Percentiles rank a stretch among this genome's conserved stretches.
These are phyloP conservation scores for Mortierella sp. DNA, from an alignment of 371 early-diverging fungal species.

Conservation along the genomic window DNA sequence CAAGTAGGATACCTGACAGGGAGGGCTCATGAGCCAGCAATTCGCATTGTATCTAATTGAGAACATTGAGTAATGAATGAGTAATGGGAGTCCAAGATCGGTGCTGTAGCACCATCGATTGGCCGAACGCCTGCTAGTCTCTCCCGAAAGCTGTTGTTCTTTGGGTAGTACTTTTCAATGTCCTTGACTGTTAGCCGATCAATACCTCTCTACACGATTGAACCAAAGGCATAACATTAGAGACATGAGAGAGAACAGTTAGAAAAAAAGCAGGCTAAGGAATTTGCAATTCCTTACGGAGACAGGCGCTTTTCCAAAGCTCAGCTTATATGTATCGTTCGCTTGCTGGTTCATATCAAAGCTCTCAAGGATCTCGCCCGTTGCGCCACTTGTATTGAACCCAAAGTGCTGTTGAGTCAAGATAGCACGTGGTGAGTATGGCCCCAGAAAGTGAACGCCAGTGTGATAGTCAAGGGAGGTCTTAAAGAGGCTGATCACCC, in stretches of 20 bases:
- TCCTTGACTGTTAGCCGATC: constrained; percentile 67
- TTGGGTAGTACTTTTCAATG: constrained; percentile 59
- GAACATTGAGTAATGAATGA: not conserved
- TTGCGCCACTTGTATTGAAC: constrained; percentile 62
- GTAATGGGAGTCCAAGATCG: not conserved
- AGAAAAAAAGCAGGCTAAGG: not conserved
- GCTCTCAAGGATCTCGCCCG: constrained; percentile 63
- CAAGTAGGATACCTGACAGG: constrained; percentile 72
- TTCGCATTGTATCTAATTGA: constrained; percentile 64
- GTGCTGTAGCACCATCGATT: not conserved
- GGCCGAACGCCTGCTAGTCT: not conserved
- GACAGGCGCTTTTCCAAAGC: constrained; percentile 67
- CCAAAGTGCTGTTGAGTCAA: constrained; percentile 65
- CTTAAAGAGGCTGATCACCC: not conserved
- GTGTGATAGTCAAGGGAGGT: not conserved
- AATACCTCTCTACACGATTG: constrained; percentile 71
- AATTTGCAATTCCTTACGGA: constrained; percentile 49
- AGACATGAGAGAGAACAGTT: not conserved
- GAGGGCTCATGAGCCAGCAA: constrained; percentile 86
- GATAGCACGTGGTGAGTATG: no score
- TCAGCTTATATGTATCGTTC: constrained; percentile 73
- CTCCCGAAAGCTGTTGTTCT: not conserved
- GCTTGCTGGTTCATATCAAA: constrained; percentile 82
- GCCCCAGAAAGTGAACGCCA: no score
- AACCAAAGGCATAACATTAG: no score